Evolutionary conservation across 176 grass and related monocot species (phyloP).

Genomic region (Miscanthus lutarioriparius): DNA sequence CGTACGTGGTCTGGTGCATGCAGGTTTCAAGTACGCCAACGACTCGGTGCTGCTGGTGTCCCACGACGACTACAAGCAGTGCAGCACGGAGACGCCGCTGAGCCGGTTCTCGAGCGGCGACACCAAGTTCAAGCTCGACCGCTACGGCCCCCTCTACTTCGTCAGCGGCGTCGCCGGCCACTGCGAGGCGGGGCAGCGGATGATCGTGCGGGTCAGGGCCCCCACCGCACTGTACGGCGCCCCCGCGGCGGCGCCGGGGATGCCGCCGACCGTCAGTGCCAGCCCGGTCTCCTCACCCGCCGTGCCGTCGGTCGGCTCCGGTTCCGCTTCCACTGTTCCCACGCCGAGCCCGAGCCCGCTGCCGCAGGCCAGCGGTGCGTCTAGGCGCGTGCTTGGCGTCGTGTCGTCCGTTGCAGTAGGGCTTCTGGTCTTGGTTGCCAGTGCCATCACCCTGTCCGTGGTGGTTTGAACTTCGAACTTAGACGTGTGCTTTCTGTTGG

Average conservation of each 20-base stretch:
- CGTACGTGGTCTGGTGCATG: neutral
- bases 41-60: slow-evolving; percentile 79
- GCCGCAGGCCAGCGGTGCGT: slow-evolving; percentile 17
- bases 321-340: neutral
- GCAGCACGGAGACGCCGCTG: slow-evolving; percentile 50
- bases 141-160: slow-evolving; percentile 57
- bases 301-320: neutral
- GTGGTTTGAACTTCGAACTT: slow-evolving; percentile 23
- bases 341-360: slow-evolving; percentile 16
- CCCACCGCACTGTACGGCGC: neutral
- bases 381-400: neutral
- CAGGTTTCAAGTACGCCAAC: slow-evolving; percentile 77
- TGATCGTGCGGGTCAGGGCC: slow-evolving; percentile 55
- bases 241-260: slow-evolving; percentile 15
- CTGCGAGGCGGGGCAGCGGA: slow-evolving; percentile 68
- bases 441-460: neutral
- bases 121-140: slow-evolving; percentile 57
- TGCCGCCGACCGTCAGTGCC: slow-evolving; percentile 4
- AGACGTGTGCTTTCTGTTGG: neutral
- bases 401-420: neutral
- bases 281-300: neutral
- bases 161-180: slow-evolving; percentile 64
- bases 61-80: slow-evolving; percentile 62
- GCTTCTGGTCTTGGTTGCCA: neutral
- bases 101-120: slow-evolving; percentile 49